These are phyloP conservation scores for Starmerella cellae DNA, from an alignment of 805 yeast species.

Conservation along the genomic window DNA sequence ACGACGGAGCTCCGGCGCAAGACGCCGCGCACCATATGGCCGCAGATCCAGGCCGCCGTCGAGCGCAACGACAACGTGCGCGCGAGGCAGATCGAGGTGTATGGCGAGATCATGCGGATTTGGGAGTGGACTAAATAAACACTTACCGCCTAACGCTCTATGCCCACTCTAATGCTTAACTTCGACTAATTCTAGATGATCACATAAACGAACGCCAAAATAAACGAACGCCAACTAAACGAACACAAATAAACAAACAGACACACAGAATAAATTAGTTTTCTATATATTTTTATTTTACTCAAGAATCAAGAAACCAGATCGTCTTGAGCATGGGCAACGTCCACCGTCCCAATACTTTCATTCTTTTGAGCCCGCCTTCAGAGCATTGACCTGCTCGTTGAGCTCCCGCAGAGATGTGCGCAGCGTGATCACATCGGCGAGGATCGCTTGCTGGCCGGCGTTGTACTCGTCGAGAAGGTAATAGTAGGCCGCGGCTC, in stretches of 20 bases:
- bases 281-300: too few species aligned
- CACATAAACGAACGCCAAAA: too few species aligned
- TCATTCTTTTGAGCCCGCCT: conserved; percentile 23
- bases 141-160: too few species aligned
- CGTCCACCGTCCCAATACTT: too few species aligned
- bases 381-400: conserved; percentile 52
- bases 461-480: conserved; percentile 63
- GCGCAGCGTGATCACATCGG: conserved; percentile 61
- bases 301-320: too few species aligned
- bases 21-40: conserved; percentile 37
- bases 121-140: conserved; percentile 69
- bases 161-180: not conserved
- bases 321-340: too few species aligned
- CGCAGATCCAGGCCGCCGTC: conserved; percentile 38
- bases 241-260: too few species aligned
- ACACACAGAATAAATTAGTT: too few species aligned
- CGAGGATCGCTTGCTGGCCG: conserved; percentile 56
- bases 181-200: too few species aligned
- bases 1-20: conserved; percentile 11
- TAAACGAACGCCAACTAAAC: too few species aligned
- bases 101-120: conserved; percentile 76
- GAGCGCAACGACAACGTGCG: conserved; percentile 58
- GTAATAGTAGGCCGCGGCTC: conserved; percentile 64
- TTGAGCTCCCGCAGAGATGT: conserved; percentile 55
- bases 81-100: conserved; percentile 50